Base-by-base conservation (phyloP, 1,139 yeast genomes). In the Sugiyamaella xylanicola region DNA sequence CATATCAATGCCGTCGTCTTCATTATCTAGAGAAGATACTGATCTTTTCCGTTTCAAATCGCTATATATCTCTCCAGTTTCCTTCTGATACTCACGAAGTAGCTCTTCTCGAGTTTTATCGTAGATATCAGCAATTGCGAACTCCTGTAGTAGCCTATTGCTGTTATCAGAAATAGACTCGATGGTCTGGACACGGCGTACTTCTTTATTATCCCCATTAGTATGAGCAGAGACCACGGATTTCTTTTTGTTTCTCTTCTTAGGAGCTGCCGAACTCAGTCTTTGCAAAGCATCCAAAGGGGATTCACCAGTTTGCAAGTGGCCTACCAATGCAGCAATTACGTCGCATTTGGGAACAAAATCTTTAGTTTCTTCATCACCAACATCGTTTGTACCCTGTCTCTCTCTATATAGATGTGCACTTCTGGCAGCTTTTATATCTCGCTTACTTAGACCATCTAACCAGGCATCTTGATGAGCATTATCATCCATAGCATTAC, bases 241-340 rank as follows among this genome's bases (percentile, higher is more conserved):
- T 15, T 32, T 32, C 42, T 47, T 56, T 43, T 47, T 46, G 21
- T 15, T 36, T 16, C 42, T 50, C 43, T 55, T 50, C 54, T 53
- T 57, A 45, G 51, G 56, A 19, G 43, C 40, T 49, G 55, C 27
- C 37, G 53, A 11, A 37, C 58, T 61, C 25, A 66, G 55, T 35
- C 69, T 54, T 16, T 67, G 70, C n/a, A 70, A 69, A 0, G 86
- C 83, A 62, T 86, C 92, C 67, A 84, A 61, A 1, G 88, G 80
- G 0, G 86, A 77, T 65, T 87, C 93, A 2, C 82, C 86, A 0
- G 86, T 82, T 41, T 83, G 80, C 42, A 87, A 68, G 1, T 68
- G 29, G 0, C 61, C 69, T 2, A 85, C 77, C 16, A 86, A 63
- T 0, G 62, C 61, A 9, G 55, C 59, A 15, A 84, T 59, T 2